Evolutionary conservation across 2,329 filamentous ascomycete species (phyloP).

Genomic region (Colletotrichum agaves): DNA sequence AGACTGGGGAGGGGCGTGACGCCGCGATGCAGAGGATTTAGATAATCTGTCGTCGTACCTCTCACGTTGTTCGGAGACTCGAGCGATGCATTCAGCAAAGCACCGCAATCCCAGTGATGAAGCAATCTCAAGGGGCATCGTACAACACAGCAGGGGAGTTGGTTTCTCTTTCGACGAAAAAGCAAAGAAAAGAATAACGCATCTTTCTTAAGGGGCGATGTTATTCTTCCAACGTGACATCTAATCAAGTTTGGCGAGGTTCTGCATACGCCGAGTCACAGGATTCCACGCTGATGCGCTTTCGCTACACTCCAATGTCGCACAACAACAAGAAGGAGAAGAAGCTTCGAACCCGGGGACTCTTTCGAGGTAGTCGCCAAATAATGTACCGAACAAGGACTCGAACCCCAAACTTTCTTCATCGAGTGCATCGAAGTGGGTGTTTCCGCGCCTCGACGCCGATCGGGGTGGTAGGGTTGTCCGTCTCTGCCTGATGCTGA

Average conservation of each 20-base stretch:
- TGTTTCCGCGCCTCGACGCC: background rate
- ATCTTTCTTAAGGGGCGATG: background rate
- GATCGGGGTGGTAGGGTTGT: background rate
- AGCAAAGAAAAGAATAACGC: too few relatives aligned
- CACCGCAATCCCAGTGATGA: background rate
- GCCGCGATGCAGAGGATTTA: background rate
- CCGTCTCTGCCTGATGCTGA: constrained; percentile 19
- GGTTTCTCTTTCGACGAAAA: too few relatives aligned
- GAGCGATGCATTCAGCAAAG: background rate
- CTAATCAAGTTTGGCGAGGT: constrained; percentile 16
- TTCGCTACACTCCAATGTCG: background rate
- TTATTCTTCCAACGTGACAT: background rate
- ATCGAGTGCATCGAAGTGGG: background rate
- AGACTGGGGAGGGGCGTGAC: background rate
- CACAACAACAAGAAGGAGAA: background rate
- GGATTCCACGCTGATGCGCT: background rate
- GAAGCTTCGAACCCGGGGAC: constrained; percentile 6
- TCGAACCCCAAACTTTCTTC: constrained; percentile 8
- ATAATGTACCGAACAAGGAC: background rate
- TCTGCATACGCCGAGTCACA: constrained; percentile 1
- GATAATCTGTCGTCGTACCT: background rate
- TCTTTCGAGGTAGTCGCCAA: background rate
- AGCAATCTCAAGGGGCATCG: background rate
- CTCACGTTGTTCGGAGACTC: background rate
- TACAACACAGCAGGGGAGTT: background rate